These are phyloP conservation scores for Parachlorella kessleri DNA, from an alignment of 139 green algal species.

Conservation along the genomic window DNA sequence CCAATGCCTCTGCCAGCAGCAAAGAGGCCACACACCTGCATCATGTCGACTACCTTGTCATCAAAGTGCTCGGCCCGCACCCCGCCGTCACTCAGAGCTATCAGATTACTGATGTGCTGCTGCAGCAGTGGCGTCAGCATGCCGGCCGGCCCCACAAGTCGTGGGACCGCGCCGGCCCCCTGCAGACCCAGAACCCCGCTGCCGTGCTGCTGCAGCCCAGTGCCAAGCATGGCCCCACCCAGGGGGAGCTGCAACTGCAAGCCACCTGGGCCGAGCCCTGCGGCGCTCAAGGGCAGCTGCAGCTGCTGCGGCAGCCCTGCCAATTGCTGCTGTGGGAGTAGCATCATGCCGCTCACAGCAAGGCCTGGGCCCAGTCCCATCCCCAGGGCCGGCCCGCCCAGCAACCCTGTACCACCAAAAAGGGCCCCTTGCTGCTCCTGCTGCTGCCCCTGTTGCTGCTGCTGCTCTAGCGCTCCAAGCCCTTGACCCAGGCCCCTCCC, in stretches of 20 bases:
- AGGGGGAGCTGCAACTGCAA: background rate
- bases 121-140: slow-evolving; percentile 23
- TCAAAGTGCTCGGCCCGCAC: slow-evolving; percentile 37
- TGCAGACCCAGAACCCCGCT: background rate
- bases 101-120: slow-evolving; percentile 4
- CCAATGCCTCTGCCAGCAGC: too few relatives aligned
- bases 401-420: background rate
- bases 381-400: background rate
- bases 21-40: background rate
- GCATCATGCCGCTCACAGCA: too few relatives aligned
- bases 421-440: background rate
- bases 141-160: slow-evolving; percentile 4
- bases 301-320: background rate
- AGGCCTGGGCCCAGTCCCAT: too few relatives aligned
- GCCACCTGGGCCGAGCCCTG: background rate
- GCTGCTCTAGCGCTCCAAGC: background rate
- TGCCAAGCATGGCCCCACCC: slow-evolving; percentile 2
- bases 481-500: background rate
- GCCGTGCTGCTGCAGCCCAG: slow-evolving; percentile 9
- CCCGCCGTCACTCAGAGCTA: slow-evolving; percentile 6
- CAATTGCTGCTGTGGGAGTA: background rate
- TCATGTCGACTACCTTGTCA: slow-evolving; percentile 8
- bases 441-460: slow-evolving; percentile 5
- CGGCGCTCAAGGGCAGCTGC: background rate
- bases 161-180: background rate